Percentiles rank a stretch among this genome's conserved stretches.
Conservation (phyloP, 352 stramenopile genomes). For the Globisporangium nodosum region DNA sequence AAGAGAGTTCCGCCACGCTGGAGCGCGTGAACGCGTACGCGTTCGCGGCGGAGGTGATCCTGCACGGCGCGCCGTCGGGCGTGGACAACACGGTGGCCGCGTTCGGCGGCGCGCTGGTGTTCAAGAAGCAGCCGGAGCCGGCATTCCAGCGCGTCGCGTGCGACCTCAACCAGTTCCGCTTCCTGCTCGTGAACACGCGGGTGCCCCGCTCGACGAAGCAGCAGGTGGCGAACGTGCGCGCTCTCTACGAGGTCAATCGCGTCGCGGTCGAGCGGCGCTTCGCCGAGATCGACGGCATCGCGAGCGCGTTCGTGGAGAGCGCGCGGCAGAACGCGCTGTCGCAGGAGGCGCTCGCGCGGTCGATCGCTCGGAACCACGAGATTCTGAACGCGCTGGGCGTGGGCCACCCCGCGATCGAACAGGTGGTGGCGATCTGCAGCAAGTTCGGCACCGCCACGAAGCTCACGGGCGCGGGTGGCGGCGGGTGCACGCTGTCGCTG, state of each 20-base stretch:
- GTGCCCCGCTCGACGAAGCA: constrained; percentile 86
- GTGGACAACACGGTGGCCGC: constrained; percentile 90
- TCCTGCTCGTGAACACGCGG: constrained; percentile 89
- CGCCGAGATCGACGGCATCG: constrained; percentile 74
- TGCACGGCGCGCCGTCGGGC: constrained; percentile 88
- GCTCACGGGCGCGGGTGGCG: constrained; percentile 85
- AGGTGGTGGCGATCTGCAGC: constrained; percentile 56
- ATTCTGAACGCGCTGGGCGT: constrained; percentile 79
- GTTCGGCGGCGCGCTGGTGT: constrained; percentile 84
- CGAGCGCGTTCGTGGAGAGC: constrained; percentile 48
- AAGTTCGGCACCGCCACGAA: constrained; percentile 72
- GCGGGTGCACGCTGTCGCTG: constrained; percentile 86
- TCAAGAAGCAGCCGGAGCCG: constrained; percentile 47
- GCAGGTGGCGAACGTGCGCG: constrained; percentile 74
- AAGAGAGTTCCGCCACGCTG: constrained; percentile 1
- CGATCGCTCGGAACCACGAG: constrained; percentile 71
- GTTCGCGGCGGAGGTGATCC: constrained; percentile 83
- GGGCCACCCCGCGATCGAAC: constrained; percentile 77
- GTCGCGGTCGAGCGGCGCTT: constrained; percentile 50
- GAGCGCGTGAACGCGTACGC: constrained; percentile 83
- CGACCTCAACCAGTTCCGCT: constrained; percentile 65
- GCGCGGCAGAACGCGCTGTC: constrained; percentile 31
- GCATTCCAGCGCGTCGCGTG: constrained; percentile 39
- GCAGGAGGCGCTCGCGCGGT: constrained; percentile 31
- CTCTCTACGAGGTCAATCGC: constrained; percentile 48